These are phyloP conservation scores for Amanita thiersii DNA, from an alignment of 768 basidiomycete genomes.

Conservation along the genomic window DNA sequence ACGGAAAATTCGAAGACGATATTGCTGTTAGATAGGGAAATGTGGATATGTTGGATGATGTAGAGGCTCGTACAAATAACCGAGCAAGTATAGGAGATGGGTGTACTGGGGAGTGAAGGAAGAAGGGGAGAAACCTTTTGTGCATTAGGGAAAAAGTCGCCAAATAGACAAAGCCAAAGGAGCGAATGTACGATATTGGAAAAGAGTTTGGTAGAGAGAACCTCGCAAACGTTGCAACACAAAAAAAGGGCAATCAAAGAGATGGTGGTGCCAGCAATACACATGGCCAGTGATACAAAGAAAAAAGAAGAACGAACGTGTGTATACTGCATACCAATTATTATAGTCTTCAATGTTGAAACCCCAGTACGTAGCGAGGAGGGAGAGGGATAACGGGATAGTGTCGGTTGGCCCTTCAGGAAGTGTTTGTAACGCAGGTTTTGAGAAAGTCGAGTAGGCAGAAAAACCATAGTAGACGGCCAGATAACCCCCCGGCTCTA, in stretches of 20 bases:
- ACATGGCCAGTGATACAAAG: slow-evolving; percentile 11
- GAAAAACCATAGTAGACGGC: slow-evolving; percentile 7
- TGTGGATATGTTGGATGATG: background rate
- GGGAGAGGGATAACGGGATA: slow-evolving; percentile 1
- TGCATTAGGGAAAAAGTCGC: slow-evolving; percentile 2
- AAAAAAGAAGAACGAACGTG: slow-evolving; percentile 12
- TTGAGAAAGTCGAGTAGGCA: slow-evolving; percentile 1
- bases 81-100: slow-evolving; percentile 1
- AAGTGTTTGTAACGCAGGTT: slow-evolving; percentile 6
- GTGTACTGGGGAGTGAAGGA: slow-evolving; percentile 2
- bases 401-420: background rate
- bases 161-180: slow-evolving; percentile 7
- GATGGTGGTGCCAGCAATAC: slow-evolving; percentile 10
- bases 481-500: slow-evolving; percentile 27
- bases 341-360: background rate
- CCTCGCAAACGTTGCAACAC: too few species aligned
- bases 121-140: background rate
- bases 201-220: background rate
- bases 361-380: slow-evolving; percentile 3
- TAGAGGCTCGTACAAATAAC: background rate
- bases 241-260: too few species aligned
- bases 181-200: slow-evolving; percentile 8
- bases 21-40: slow-evolving; percentile 7
- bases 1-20: slow-evolving; percentile 7
- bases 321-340: slow-evolving; percentile 8